phyloP scores from a whole-genome alignment of 2,329 filamentous ascomycete genomes.

The Sporothrix dimorphospora region DNA sequence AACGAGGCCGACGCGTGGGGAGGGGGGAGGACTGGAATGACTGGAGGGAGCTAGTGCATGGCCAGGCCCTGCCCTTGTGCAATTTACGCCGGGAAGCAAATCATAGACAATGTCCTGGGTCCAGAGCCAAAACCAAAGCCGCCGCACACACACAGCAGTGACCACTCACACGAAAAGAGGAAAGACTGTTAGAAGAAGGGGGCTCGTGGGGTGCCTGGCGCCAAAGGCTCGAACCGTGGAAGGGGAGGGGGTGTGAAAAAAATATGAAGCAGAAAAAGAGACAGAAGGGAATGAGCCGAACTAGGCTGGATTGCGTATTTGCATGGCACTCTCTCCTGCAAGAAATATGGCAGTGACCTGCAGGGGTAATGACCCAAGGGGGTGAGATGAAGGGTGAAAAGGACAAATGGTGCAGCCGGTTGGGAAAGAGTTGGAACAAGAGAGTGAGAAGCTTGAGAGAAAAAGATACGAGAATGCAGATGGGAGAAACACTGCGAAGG shows the following conservation, averaged over 20 bases:
- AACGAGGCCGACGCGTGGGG: conserved; percentile 26
- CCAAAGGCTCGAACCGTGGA: conserved; percentile 15
- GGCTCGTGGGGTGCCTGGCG: conserved; percentile 14
- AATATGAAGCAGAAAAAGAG: not conserved
- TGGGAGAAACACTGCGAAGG: not conserved
- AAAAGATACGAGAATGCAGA: not conserved
- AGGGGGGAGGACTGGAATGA: not conserved
- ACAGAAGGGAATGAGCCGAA: conserved; percentile 8
- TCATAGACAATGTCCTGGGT: conserved; percentile 21
- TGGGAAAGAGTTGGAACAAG: not conserved
- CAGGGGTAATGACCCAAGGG: not conserved
- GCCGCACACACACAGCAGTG: not conserved
- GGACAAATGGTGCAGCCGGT: not conserved
- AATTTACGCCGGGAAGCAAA: conserved; percentile 24
- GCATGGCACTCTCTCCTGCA: not conserved
- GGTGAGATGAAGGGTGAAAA: conserved; percentile 6
- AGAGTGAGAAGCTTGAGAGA: not conserved
- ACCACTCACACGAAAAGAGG: conserved; percentile 3
- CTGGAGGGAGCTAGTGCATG: conserved; percentile 16
- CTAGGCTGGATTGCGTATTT: conserved; percentile 23
- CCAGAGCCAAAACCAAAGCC: not conserved
- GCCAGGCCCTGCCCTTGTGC: conserved; percentile 11
- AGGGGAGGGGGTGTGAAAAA: not conserved
- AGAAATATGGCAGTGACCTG: conserved; percentile 1
- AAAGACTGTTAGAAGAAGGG: not conserved